Evolutionary conservation across 2,329 filamentous ascomycete species (phyloP).

Genomic region (Colletotrichum sp.): DNA sequence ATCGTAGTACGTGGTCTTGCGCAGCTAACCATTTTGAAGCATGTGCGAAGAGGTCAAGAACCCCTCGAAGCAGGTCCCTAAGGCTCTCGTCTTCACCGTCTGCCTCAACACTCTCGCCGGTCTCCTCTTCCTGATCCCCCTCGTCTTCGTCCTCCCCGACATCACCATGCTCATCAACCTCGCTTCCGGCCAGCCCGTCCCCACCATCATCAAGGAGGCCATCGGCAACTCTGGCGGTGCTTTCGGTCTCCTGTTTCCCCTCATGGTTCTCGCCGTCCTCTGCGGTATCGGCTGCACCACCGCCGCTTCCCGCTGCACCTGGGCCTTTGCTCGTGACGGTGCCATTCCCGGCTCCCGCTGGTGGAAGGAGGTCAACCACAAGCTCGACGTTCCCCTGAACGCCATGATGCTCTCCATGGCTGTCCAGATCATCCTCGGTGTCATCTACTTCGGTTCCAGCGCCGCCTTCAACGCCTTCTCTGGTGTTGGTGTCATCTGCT

Average conservation of each 20-base stretch:
- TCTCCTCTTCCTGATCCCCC: constrained; percentile 70
- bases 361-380: constrained; percentile 67
- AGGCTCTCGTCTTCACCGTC: constrained; percentile 73
- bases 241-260: constrained; percentile 66
- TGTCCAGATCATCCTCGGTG: constrained; percentile 65
- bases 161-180: constrained; percentile 58
- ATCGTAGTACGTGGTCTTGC: background rate
- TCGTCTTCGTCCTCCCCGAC: constrained; percentile 73
- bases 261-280: constrained; percentile 69
- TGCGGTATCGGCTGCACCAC: constrained; percentile 75
- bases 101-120: constrained; percentile 70
- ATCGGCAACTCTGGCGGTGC: constrained; percentile 65
- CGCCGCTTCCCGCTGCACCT: constrained; percentile 69
- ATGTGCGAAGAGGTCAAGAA: constrained; percentile 77
- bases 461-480: constrained; percentile 78
- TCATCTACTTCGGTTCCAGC: constrained; percentile 72
- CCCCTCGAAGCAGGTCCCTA: constrained; percentile 71
- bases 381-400: constrained; percentile 70
- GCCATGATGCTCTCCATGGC: constrained; percentile 75
- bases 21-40: constrained; percentile 37
- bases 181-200: constrained; percentile 65
- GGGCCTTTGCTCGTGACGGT: constrained; percentile 74
- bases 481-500: constrained; percentile 71
- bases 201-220: constrained; percentile 66
- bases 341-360: constrained; percentile 67